phyloP scores from a whole-genome alignment of 345 rosid genomes.

The Populus alba region DNA sequence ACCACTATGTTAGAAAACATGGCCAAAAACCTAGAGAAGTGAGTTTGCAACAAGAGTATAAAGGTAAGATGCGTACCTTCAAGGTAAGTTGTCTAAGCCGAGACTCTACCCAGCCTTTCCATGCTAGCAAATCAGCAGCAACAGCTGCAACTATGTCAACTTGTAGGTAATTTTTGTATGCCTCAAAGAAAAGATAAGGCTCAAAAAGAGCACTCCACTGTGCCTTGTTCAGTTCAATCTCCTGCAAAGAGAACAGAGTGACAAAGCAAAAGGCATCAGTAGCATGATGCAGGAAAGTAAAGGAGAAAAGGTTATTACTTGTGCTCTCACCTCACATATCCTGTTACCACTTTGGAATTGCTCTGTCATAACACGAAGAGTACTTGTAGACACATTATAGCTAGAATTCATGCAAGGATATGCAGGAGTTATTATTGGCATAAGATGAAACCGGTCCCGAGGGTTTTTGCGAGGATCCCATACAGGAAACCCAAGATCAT shows the following conservation, averaged over 20 bases:
- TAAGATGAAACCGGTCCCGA: conserved; percentile 59
- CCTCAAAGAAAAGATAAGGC: conserved; percentile 65
- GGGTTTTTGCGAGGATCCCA: conserved; percentile 74
- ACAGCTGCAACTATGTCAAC: conserved; percentile 60
- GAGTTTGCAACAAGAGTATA: neutral
- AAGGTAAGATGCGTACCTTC: conserved; percentile 37
- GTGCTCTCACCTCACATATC: conserved; percentile 48
- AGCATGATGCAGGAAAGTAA: neutral
- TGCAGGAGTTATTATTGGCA: conserved; percentile 82
- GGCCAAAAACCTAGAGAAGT: conserved; percentile 3
- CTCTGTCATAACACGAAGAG: conserved; percentile 68
- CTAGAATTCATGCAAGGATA: conserved; percentile 86
- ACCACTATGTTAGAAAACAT: neutral
- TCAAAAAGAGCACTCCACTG: conserved; percentile 64
- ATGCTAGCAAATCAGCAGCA: conserved; percentile 55
- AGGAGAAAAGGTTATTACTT: neutral
- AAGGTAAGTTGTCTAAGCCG: conserved; percentile 71
- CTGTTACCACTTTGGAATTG: conserved; percentile 62
- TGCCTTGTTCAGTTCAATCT: conserved; percentile 57
- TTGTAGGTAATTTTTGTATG: conserved; percentile 69
- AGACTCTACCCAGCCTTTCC: conserved; percentile 87
- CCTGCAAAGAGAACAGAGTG: conserved; percentile 31
- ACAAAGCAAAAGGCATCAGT: conserved; percentile 9
- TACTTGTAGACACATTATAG: conserved; percentile 71
- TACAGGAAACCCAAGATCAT: conserved; percentile 58